phyloP scores from a whole-genome alignment of 768 basidiomycete genomes.

The Lactarius indigo region DNA sequence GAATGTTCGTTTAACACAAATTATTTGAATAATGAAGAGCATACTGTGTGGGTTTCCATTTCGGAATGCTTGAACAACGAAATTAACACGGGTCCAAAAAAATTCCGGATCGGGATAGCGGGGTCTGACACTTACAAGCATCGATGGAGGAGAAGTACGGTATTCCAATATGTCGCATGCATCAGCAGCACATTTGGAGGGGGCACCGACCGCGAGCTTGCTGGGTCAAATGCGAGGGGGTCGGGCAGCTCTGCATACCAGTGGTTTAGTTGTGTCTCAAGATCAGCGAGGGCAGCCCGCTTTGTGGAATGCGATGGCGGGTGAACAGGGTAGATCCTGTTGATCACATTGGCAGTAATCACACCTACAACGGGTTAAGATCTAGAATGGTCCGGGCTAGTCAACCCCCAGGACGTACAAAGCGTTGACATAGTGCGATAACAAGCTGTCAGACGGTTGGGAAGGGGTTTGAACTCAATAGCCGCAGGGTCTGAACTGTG shows the following conservation, averaged over 20 bases:
- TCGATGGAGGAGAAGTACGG: slow-evolving; percentile 69
- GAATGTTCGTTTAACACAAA: neutral
- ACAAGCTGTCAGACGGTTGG: slow-evolving; percentile 47
- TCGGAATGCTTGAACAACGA: slow-evolving; percentile 54
- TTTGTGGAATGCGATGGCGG: slow-evolving; percentile 43
- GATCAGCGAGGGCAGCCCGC: slow-evolving; percentile 45
- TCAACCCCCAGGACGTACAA: slow-evolving; percentile 40
- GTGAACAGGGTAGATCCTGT: slow-evolving; percentile 67
- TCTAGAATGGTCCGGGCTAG: neutral
- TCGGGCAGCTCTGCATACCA: slow-evolving; percentile 73
- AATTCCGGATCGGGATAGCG: neutral
- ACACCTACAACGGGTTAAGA: slow-evolving; percentile 42
- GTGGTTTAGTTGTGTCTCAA: slow-evolving; percentile 68
- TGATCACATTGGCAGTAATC: slow-evolving; percentile 64
- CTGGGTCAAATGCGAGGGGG: slow-evolving; percentile 54
- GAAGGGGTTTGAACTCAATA: slow-evolving; percentile 45
- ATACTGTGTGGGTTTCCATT: slow-evolving; percentile 55
- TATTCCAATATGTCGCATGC: slow-evolving; percentile 73
- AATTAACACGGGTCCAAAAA: slow-evolving; percentile 10
- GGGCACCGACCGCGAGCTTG: slow-evolving; percentile 50
- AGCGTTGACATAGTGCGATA: slow-evolving; percentile 56
- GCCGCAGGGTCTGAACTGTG: slow-evolving; percentile 37
- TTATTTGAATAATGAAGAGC: slow-evolving; percentile 18
- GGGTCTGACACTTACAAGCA: slow-evolving; percentile 59
- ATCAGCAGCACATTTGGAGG: slow-evolving; percentile 65